phyloP scores from a whole-genome alignment of 768 basidiomycete genomes.

The Podaxis carcinomalis region DNA sequence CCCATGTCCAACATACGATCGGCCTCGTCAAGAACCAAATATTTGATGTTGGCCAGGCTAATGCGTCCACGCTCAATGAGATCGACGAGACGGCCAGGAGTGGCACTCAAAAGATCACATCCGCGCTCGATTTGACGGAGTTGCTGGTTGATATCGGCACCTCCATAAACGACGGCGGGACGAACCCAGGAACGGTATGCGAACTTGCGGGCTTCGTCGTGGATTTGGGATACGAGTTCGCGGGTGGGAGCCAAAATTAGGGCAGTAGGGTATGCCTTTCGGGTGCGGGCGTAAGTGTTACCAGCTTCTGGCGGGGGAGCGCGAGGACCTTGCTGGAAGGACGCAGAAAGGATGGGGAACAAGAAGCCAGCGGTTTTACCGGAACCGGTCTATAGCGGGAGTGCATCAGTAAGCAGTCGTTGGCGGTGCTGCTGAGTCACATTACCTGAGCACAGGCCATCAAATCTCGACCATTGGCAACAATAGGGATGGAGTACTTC shows the following conservation, averaged over 20 bases:
- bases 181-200: constrained; percentile 99
- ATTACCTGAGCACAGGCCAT: constrained; percentile 93
- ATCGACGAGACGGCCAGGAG: constrained; percentile 96
- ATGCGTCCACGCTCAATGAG: constrained; percentile 97
- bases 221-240: constrained; percentile 98
- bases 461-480: constrained; percentile 81
- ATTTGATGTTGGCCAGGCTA: constrained; percentile 93
- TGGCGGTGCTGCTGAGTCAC: constrained; percentile 13
- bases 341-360: constrained; percentile 96
- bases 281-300: constrained; percentile 54
- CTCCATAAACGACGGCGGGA: constrained; percentile 98
- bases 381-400: constrained; percentile 80
- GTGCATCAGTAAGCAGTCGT: constrained; percentile 15
- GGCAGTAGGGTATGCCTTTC: constrained; percentile 96
- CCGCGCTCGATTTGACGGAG: constrained; percentile 93
- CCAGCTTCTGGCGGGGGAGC: constrained; percentile 55
- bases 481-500: constrained; percentile 99
- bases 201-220: constrained; percentile 98
- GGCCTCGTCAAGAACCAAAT: constrained; percentile 97
- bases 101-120: constrained; percentile 95
- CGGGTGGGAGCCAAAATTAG: constrained; percentile 97
- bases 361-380: constrained; percentile 99
- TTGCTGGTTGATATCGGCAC: constrained; percentile 96
- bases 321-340: constrained; percentile 80
- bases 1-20: constrained; percentile 99